Percentiles rank a stretch among this genome's conserved stretches.
Conservation (phyloP, 148 eudicot species). For the Vaccinium myrtillus region DNA sequence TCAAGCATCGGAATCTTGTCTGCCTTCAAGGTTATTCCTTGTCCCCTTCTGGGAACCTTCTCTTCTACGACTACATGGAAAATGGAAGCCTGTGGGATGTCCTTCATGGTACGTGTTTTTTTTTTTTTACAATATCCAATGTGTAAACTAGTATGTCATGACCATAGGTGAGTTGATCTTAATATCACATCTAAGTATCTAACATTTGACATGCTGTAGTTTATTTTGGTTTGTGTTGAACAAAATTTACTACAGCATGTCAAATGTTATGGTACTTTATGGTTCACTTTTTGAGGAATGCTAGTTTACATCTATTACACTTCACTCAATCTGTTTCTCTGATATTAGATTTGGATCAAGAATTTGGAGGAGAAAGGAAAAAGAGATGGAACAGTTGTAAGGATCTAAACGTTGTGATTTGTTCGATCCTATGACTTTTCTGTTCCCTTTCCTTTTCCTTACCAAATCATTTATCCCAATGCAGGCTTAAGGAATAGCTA, state of each 20-base stretch:
- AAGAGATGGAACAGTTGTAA: background rate
- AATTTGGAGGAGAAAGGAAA: background rate
- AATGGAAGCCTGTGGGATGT: slow-evolving; percentile 98
- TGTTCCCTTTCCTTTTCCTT: background rate
- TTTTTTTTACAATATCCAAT: background rate
- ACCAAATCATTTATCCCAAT: background rate
- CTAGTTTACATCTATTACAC: background rate
- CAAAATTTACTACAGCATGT: background rate
- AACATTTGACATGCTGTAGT: background rate
- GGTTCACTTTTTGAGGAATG: background rate
- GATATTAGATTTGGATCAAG: background rate
- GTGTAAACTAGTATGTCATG: background rate
- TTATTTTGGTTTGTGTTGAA: background rate
- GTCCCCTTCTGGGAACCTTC: slow-evolving; percentile 86
- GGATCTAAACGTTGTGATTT: background rate
- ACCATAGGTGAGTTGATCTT: background rate
- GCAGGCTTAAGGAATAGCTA: background rate
- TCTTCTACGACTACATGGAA: slow-evolving; percentile 98
- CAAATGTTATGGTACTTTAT: background rate
- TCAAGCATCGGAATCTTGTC: slow-evolving; percentile 91
- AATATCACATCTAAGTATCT: background rate
- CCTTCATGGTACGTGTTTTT: slow-evolving; percentile 69
- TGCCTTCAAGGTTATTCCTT: slow-evolving; percentile 95
- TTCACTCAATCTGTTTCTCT: background rate
- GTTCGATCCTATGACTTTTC: background rate